Percentiles rank a stretch among this genome's conserved stretches.
Evolutionary conservation across 768 basidiomycete genomes (phyloP).

Genomic region (Pisolithus sp.): DNA sequence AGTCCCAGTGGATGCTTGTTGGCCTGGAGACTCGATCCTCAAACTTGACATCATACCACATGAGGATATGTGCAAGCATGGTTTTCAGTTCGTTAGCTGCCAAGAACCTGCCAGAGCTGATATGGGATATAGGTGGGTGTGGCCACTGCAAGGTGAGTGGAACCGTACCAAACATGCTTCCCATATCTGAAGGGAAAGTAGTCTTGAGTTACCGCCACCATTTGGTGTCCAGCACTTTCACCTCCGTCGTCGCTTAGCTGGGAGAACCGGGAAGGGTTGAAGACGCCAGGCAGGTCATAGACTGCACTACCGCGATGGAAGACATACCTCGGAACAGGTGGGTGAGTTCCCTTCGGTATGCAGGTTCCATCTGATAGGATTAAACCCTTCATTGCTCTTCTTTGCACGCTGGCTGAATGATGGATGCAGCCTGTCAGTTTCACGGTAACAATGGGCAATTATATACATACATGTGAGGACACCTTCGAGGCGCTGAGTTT

Average conservation of each 20-base stretch:
- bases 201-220: constrained; percentile 26
- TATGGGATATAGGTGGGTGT: not conserved
- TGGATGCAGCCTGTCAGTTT: not conserved
- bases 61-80: constrained; percentile 28
- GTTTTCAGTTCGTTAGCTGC: constrained; percentile 34
- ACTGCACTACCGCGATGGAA: constrained; percentile 13
- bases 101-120: constrained; percentile 37
- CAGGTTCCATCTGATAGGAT: constrained; percentile 34
- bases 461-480: constrained; percentile 15
- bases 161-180: constrained; percentile 21
- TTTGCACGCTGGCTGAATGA: constrained; percentile 23
- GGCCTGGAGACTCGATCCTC: not conserved
- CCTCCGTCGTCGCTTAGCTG: constrained; percentile 27
- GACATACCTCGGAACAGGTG: constrained; percentile 17
- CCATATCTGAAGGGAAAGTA: constrained; percentile 35
- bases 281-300: constrained; percentile 30
- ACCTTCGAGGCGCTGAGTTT: constrained; percentile 28
- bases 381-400: constrained; percentile 27
- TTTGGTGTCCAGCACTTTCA: constrained; percentile 29
- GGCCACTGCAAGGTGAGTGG: not conserved
- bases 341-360: constrained; percentile 27
- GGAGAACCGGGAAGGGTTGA: constrained; percentile 47
- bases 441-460: not conserved
- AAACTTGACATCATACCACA: constrained; percentile 13
- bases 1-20: not conserved